Evolutionary conservation across 495 filamentous ascomycete species (phyloP), one percentile per base, ranked within the genome.

Genomic region (Xylaria cubensis): DNA sequence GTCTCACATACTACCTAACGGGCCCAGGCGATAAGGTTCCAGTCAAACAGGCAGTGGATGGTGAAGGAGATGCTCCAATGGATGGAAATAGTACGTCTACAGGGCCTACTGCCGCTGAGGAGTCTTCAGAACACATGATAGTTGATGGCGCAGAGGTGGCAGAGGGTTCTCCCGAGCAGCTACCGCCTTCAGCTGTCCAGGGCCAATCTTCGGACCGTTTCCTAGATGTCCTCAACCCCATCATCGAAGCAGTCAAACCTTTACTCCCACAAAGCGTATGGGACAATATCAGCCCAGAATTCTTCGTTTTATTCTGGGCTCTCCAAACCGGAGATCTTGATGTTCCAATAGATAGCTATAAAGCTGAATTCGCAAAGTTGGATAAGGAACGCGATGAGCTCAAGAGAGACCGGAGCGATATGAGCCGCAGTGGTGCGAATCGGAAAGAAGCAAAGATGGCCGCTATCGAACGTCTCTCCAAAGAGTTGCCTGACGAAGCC

Each of bases 281-380:
- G 87, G 85, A 88, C 24, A 84, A 86, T 12, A 82, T 97, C 55
- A 94, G 89, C 58, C 83, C 91, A 2, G 86, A 90, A 42, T 97
- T 97, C 78, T 97, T 94, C 77, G 90, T 93, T 39, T 92, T 93
- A 3, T 99, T 99, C 84, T 99, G 97, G 97, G 91, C 94, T 61
- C 86, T 97, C 19, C 89, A 93, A 29, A 88, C 94, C 17, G 89
- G 91, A 32, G 96, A 98, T 79, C 83, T 99, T 41, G 85, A 89
- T 48, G 87, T 93, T 51, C 92, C 92, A 1, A 86, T 88, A 66
- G 86, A 88, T 55, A 92, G 89, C 64, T 98, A 98, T 78, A 84
- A 90, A 12, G 84, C 88, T 15, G 95, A 97, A 73, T 88, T 87
- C 41, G 86, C 85, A 7, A 85, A 89, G 7, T 82, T 92, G 53